Evolutionary conservation across 768 basidiomycete species (phyloP).

Genomic region (Gymnopilus junonius): DNA sequence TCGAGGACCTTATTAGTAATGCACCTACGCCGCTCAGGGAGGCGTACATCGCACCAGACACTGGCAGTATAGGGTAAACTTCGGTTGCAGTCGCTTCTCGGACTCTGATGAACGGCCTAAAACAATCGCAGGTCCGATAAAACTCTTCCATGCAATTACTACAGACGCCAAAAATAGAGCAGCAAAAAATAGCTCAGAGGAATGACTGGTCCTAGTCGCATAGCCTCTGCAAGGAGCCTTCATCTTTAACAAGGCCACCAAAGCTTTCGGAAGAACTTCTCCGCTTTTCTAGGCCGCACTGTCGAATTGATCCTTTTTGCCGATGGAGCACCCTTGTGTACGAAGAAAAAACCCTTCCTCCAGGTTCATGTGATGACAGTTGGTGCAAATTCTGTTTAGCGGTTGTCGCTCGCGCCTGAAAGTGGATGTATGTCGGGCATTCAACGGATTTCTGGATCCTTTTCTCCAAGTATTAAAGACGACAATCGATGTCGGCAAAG

Average conservation of each 20-base stretch:
- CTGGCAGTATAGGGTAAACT: not conserved
- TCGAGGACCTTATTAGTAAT: no score
- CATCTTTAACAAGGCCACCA: not conserved
- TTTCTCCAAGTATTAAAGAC: slow-evolving; percentile 8
- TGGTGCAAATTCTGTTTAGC: not conserved
- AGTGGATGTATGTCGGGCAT: slow-evolving; percentile 35
- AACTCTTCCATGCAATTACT: not conserved
- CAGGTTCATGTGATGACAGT: slow-evolving; percentile 4
- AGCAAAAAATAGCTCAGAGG: not conserved
- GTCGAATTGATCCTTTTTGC: not conserved
- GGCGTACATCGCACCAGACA: slow-evolving; percentile 19
- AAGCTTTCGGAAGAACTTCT: not conserved
- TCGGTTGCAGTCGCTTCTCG: not conserved
- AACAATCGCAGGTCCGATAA: not conserved
- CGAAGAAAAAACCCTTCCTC: not conserved
- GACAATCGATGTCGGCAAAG: not conserved
- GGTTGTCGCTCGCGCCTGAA: not conserved
- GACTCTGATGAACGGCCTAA: not conserved
- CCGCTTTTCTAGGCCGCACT: not conserved
- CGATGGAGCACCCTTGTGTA: slow-evolving; percentile 1
- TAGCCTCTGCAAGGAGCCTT: not conserved
- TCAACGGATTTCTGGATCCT: slow-evolving; percentile 24
- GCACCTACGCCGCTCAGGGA: no score
- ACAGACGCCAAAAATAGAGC: not conserved
- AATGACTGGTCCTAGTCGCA: not conserved